Evolutionary conservation across 2,329 filamentous ascomycete species (phyloP).

Genomic region (Scedosporium apiospermum): DNA sequence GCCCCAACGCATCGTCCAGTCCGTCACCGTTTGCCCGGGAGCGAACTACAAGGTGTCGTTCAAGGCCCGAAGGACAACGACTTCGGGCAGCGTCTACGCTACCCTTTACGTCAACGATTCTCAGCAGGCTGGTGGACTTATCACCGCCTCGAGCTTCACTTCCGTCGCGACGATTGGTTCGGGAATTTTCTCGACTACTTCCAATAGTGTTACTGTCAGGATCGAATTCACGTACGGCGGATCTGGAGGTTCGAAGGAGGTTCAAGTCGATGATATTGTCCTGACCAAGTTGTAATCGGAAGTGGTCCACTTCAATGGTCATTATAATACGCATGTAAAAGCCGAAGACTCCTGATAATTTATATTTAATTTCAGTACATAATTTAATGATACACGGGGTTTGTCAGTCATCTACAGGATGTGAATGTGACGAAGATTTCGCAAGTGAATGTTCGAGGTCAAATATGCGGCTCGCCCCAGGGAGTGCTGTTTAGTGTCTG

Average conservation of each 20-base stretch:
- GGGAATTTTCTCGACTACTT: neutral
- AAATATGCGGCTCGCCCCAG: too few relatives aligned
- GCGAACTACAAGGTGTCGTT: neutral
- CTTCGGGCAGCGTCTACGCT: neutral
- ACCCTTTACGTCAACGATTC: neutral
- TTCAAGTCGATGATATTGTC: neutral
- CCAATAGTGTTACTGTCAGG: neutral
- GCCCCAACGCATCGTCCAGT: neutral
- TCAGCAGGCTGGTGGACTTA: neutral
- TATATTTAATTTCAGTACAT: too few relatives aligned
- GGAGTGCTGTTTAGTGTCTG: too few relatives aligned
- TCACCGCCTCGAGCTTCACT: neutral
- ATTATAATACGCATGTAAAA: too few relatives aligned
- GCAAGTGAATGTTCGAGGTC: too few relatives aligned
- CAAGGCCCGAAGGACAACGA: neutral
- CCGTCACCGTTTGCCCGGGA: neutral
- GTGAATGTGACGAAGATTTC: too few relatives aligned
- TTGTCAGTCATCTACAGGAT: too few relatives aligned
- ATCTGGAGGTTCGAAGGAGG: neutral
- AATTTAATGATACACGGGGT: too few relatives aligned
- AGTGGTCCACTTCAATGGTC: too few relatives aligned
- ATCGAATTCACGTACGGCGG: neutral
- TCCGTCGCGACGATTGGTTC: neutral
- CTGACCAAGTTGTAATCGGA: neutral
- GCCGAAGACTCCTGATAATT: too few relatives aligned